Conservation (phyloP, 1,139 yeast species). For the Magnusiomyces paraingens region DNA sequence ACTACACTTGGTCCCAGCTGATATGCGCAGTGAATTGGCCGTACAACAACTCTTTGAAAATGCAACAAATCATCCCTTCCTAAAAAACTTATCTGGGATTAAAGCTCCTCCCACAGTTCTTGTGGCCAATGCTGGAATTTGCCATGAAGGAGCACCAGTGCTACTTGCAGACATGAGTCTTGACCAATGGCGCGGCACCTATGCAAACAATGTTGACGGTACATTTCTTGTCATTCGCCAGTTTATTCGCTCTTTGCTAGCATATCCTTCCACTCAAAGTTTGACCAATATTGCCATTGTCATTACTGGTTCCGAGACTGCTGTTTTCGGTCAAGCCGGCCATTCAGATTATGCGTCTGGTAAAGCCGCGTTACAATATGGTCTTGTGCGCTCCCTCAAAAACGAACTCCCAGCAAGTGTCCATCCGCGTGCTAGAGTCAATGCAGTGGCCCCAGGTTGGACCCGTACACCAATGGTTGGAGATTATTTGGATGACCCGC, state of each 20-base stretch:
- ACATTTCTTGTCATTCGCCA: slow-evolving; percentile 5
- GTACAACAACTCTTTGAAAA: neutral
- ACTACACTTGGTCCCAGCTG: neutral
- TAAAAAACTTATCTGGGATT: neutral
- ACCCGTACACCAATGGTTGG: slow-evolving; percentile 7
- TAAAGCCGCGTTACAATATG: slow-evolving; percentile 9
- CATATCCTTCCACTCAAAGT: neutral
- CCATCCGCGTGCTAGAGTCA: slow-evolving; percentile 5
- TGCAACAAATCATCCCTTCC: neutral
- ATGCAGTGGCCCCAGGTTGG: slow-evolving; percentile 10
- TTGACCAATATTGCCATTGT: slow-evolving; percentile 4
- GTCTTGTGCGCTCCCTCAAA: slow-evolving; percentile 7
- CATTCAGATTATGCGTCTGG: slow-evolving; percentile 8
- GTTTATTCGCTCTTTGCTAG: neutral
- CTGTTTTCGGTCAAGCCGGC: slow-evolving; percentile 10
- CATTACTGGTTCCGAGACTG: slow-evolving; percentile 8
- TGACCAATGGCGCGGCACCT: slow-evolving; percentile 4
- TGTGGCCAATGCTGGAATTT: slow-evolving; percentile 5
- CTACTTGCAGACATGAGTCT: slow-evolving; percentile 3
- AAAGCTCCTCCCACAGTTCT: neutral
- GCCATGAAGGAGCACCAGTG: neutral
- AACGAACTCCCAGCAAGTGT: slow-evolving; percentile 2
- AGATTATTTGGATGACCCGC: slow-evolving; percentile 2
- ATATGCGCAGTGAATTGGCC: neutral
- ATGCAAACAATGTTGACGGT: slow-evolving; percentile 9